Evolutionary conservation across 371 early-diverging fungal species (phyloP), one percentile per base, ranked within the genome.

Genomic region (Blakeslea trispora): DNA sequence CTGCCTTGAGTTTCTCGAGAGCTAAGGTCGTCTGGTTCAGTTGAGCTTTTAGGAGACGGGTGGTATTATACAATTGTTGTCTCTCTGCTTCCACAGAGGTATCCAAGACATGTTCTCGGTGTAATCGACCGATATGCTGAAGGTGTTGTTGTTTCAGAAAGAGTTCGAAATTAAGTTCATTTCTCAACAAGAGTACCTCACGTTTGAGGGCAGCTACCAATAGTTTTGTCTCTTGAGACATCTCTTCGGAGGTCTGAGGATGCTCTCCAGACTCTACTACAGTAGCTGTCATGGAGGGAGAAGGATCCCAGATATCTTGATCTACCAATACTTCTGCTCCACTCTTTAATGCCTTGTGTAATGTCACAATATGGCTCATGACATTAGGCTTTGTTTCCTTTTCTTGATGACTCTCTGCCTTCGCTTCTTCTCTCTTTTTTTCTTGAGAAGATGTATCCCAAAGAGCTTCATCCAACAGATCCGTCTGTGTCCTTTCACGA

Each of bases 131-230:
- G 43, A 86, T 85, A 52, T 86, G 87, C 50, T 85, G 87, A 9
- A 85, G 69, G 57, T 86, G 82, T 17, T 86, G 87, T 50, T 86
- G 87, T 47, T 84, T 83, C 40, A 86, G 68, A 55, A 84, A 86
- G 15, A 85, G 53, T 56, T 86, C 87, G 69, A 85, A 86, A 39
- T 84, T 86, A 22, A 86, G 64, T 50, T 85, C 85, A 41, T 86
- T 86, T 53, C 79, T 66, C 10, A 85, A 64, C 35, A 86, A 50
- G 34, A 86, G 47, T 1, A 86, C 75, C 47, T 86, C 85, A 10
- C 85, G 73, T 45, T 85, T 83, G 15, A 86, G 55, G 8, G 71
- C 72, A 19, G 79, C 72, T 22, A 81, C 53, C 14, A 76, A 42
- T 8, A 72, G 39, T 21, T 66, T 66, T 1, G 71, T 71, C 31